Conservation (phyloP, 352 stramenopile species). For the Phytopythium mirpurense region DNA sequence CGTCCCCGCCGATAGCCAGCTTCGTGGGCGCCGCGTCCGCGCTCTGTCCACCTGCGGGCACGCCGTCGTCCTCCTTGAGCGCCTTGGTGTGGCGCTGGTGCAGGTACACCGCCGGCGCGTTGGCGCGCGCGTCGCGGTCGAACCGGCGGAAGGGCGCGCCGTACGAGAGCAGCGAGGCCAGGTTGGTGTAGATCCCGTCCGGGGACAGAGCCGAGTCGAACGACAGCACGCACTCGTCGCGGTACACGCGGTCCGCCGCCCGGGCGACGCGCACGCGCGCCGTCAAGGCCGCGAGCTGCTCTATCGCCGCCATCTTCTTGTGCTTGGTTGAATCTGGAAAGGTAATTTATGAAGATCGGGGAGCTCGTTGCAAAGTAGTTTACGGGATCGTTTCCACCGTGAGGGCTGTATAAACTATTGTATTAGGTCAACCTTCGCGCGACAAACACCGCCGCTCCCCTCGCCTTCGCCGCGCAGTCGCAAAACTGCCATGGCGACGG, state of each 20-base stretch:
- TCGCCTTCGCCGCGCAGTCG: neutral
- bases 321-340: no score
- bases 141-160: conserved; percentile 59
- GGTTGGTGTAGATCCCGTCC: conserved; percentile 88
- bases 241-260: conserved; percentile 85
- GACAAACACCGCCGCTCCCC: neutral
- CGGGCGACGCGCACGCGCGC: conserved; percentile 42
- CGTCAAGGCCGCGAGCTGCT: conserved; percentile 19
- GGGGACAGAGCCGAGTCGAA: conserved; percentile 89
- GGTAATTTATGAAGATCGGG: no score
- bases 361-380: no score
- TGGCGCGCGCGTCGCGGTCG: conserved; percentile 34
- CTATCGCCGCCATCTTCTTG: neutral
- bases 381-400: no score
- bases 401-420: neutral
- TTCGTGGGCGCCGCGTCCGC: conserved; percentile 64
- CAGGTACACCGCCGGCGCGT: conserved; percentile 54
- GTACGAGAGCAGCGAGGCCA: conserved; percentile 92
- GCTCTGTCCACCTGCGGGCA: neutral
- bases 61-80: conserved; percentile 9
- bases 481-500: conserved; percentile 5
- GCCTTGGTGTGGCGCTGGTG: conserved; percentile 58
- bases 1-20: conserved; percentile 94
- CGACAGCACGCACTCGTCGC: conserved; percentile 97
- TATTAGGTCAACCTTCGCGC: conserved; percentile 13